Percentiles rank a stretch among this genome's conserved stretches.
Conservation (phyloP, 176 grass and related monocot species). For the Zizania latifolia region DNA sequence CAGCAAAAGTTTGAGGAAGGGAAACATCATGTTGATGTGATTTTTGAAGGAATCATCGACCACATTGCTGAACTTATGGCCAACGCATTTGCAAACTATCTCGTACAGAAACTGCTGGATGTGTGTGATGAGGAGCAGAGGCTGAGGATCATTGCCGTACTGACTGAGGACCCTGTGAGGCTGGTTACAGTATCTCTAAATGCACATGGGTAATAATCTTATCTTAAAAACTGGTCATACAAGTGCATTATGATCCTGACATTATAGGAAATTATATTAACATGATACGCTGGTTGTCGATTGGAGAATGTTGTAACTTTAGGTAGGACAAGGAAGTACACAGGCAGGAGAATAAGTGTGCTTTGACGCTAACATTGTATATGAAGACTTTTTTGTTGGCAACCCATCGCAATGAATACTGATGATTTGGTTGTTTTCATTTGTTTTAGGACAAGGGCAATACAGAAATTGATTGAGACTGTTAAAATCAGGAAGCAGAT, state of each 20-base stretch:
- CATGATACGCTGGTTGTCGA: not conserved
- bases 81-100: conserved; percentile 75
- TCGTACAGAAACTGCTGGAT: conserved; percentile 75
- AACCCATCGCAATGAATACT: not conserved
- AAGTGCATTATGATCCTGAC: not conserved
- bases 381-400: not conserved
- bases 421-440: conserved; percentile 31
- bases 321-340: not conserved
- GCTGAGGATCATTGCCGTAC: conserved; percentile 35
- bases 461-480: conserved; percentile 92
- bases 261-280: not conserved
- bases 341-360: not conserved
- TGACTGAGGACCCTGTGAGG: conserved; percentile 49
- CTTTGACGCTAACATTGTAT: not conserved
- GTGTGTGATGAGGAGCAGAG: conserved; percentile 74
- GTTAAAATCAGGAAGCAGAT: conserved; percentile 49
- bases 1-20: conserved; percentile 69
- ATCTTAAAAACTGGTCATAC: conserved; percentile 6
- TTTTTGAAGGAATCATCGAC: conserved; percentile 67
- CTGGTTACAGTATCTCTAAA: conserved; percentile 63
- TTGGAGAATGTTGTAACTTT: conserved; percentile 12
- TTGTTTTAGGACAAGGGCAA: conserved; percentile 78
- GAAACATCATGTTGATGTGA: conserved; percentile 48
- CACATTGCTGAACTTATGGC: conserved; percentile 67
- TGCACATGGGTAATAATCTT: conserved; percentile 63